phyloP scores from a whole-genome alignment of 768 basidiomycete species.

The Auriscalpium vulgare region DNA sequence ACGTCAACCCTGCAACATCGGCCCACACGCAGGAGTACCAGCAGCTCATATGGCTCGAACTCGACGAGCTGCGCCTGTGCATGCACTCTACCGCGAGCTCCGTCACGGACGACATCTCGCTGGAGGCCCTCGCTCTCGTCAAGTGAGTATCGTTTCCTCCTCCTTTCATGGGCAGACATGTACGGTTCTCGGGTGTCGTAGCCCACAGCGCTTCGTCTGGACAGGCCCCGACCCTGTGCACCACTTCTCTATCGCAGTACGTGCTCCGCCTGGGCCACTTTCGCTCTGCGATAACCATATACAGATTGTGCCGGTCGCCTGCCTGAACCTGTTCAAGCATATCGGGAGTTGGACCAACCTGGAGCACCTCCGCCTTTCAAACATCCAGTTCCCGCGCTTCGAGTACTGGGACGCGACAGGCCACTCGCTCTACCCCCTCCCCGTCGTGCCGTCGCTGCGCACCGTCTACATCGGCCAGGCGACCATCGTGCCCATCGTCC shows the following conservation, averaged over 20 bases:
- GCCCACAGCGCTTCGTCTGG: constrained; percentile 46
- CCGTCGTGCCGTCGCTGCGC: constrained; percentile 30
- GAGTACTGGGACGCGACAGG: neutral
- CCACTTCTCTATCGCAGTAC: constrained; percentile 54
- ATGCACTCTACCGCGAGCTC: constrained; percentile 32
- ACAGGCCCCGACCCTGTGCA: constrained; percentile 54
- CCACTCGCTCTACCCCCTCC: constrained; percentile 15
- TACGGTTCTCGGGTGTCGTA: constrained; percentile 14
- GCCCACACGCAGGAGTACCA: neutral
- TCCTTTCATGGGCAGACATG: neutral
- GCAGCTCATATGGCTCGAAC: constrained; percentile 1
- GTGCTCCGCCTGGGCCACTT: constrained; percentile 15
- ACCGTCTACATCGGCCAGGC: constrained; percentile 44
- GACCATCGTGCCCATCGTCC: constrained; percentile 34
- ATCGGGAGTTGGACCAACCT: constrained; percentile 36
- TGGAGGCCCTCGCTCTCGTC: constrained; percentile 25
- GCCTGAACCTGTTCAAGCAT: constrained; percentile 31
- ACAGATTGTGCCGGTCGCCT: constrained; percentile 37
- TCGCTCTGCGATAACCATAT: neutral
- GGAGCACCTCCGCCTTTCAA: constrained; percentile 38
- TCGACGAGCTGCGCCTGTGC: constrained; percentile 28
- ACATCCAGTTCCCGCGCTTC: constrained; percentile 32
- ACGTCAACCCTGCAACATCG: neutral
- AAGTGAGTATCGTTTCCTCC: constrained; percentile 24
- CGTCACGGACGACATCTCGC: constrained; percentile 21